These are phyloP conservation scores for Apiotrichum sp. DNA, from an alignment of 1,284 basidiomycete species.

Conservation along the genomic window DNA sequence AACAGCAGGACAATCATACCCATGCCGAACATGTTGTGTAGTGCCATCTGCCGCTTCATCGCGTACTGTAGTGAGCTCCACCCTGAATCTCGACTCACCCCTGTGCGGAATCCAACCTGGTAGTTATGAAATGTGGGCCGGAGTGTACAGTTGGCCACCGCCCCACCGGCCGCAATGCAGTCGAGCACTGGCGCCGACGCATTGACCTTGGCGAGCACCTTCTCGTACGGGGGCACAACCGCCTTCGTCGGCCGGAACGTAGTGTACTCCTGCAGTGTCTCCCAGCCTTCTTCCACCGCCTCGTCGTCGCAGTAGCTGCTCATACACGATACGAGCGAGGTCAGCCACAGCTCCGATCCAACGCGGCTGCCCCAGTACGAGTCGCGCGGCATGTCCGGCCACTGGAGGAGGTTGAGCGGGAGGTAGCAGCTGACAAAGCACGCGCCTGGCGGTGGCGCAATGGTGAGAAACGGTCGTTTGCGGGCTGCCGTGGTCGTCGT, in stretches of 20 bases:
- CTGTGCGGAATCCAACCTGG: background rate
- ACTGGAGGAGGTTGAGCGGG: slow-evolving; percentile 5
- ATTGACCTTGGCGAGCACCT: background rate
- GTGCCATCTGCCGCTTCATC: background rate
- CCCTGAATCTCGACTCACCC: background rate
- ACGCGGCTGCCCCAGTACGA: slow-evolving; percentile 1
- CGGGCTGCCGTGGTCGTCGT: too few relatives aligned
- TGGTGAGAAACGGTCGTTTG: too few relatives aligned
- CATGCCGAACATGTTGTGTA: slow-evolving; percentile 26
- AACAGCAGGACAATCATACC: slow-evolving; percentile 21
- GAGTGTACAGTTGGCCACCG: background rate
- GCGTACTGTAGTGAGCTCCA: background rate
- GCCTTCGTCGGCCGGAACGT: background rate
- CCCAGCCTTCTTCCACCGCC: slow-evolving; percentile 4
- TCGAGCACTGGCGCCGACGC: background rate
- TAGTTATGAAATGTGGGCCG: background rate
- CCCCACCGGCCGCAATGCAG: background rate
- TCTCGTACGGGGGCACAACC: background rate
- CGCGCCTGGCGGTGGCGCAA: slow-evolving; percentile 14
- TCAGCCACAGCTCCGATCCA: slow-evolving; percentile 1
- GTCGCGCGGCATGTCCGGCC: slow-evolving; percentile 3
- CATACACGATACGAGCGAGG: slow-evolving; percentile 18
- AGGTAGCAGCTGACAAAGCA: slow-evolving; percentile 10
- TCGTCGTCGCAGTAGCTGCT: slow-evolving; percentile 13
- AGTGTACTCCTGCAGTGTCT: background rate